Base-by-base conservation (phyloP, 768 basidiomycete species). In the Imleria badia region DNA sequence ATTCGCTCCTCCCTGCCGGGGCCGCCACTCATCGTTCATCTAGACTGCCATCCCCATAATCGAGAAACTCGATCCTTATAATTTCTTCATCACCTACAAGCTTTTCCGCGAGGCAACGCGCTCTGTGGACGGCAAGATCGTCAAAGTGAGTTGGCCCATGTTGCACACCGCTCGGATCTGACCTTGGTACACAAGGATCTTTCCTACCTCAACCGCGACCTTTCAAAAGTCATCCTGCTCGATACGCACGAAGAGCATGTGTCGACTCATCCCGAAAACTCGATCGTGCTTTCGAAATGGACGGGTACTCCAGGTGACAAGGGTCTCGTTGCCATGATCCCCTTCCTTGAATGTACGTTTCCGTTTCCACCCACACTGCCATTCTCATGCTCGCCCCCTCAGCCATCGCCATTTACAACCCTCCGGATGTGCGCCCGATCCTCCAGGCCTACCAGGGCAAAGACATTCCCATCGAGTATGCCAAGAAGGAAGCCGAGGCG, bases 51-150 rank as follows among this genome's bases (percentile, higher is more conserved):
- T 79, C 23, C 93, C 94, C 17, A 81, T 98, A 48, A 74, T 96
- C 29, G 94, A 98, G 67, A 93, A 97, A 76, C 81, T 99, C 35
- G 97, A 99, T 70, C 89, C 91, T 14, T 97, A 93, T 73, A 85
- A 85, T 65, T 91, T 92, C 71, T 95, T 83, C 75, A 82, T 98
- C 62, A 83, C 80, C 29, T 94, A 96, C 71, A 85, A 86, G 48
- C 85, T 98, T n/a, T 97, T 85, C 85, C 85, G 94, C 40, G 95
- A 99, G 65, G 84, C 89, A 13, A 96, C 94, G 11, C 83, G 93
- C 23, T 88, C 85, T 34, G 76, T 89, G 23, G 84, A 94, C 51
- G 91, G 91, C 38, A 81, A 84, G 60, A 79, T 89, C 26, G 92
- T 97, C 64, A 99, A 99, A 78, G 89, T 89, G 50, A 40, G 69